A percentile compares a stretch with the other conserved stretches of the same genome.
phyloP scores from a whole-genome alignment of 495 filamentous ascomycete genomes.

The Tuber melanosporum region DNA sequence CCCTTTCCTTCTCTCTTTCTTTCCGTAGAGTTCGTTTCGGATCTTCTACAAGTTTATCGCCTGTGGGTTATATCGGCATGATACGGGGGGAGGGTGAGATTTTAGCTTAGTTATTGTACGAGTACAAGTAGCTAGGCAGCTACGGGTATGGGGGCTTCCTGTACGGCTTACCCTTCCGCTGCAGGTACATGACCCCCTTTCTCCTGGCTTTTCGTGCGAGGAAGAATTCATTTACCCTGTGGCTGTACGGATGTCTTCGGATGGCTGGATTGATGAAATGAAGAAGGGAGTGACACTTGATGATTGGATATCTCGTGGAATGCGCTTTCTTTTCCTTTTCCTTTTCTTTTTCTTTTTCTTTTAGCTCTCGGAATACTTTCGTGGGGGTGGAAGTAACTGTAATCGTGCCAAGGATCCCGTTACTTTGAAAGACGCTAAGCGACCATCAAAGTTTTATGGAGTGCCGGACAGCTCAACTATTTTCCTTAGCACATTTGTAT shows the following conservation, averaged over 20 bases:
- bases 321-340: not conserved
- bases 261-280: not conserved
- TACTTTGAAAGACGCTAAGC: too few species aligned
- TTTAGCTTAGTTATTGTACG: not conserved
- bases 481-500: too few species aligned
- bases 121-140: not conserved
- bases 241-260: not conserved
- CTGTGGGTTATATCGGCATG: not conserved
- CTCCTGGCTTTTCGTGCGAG: not conserved
- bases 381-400: not conserved
- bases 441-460: too few species aligned
- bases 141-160: not conserved
- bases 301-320: not conserved
- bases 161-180: not conserved
- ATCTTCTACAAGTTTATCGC: not conserved
- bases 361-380: not conserved
- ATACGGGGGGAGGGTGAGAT: not conserved
- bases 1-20: not conserved
- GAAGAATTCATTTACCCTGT: not conserved
- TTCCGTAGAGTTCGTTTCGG: not conserved
- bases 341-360: not conserved
- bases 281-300: conserved; percentile 1
- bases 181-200: conserved; percentile 2
- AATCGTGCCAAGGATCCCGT: too few species aligned
- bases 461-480: too few species aligned